Base-by-base conservation (phyloP, 495 filamentous ascomycete genomes). In the Cercophora scortea region DNA sequence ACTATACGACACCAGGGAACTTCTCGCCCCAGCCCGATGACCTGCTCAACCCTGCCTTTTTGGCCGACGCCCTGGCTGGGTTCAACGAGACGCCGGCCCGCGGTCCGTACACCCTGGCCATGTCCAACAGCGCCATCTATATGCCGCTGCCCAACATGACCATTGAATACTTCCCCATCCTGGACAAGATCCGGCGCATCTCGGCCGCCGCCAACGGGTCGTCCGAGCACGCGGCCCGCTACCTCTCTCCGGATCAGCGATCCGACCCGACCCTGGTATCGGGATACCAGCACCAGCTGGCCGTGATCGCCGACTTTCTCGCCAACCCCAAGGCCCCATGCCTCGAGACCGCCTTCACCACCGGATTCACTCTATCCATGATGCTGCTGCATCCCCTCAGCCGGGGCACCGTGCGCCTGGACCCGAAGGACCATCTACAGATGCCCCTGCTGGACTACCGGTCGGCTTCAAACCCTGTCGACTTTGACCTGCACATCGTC, bases 341-440 rank as follows among this genome's bases (percentile, higher is more conserved):
- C 50, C 33, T 58, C 41, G 58, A 61, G 42, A 44, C 56, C 42
- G 57, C 69, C 3, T 61, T 67, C 10, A 49, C 47, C 8, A 36
- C 48, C 0, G 58, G 58, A 0, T 8, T 51, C n/a, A 40, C 58
- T 8, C 48, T 59, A 4, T 47, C 40, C 19, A 45, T 52, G 18
- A 41, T 58, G 17, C 42, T 45, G n/a, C 55, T 71, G n/a, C 66
- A 72, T 25, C 67, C 71, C 0, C 49, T 72, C 9, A 66, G 61
- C 18, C 62, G 71, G 11, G 53, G 53, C 8, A 56, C 53, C 1
- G 53, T 56, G 1, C 48, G 48, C 3, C 42, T 56, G 1, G 32
- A 51, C 43, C 48, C 40, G 0, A 13, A 32, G 2, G 17, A 45
- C 33, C 52, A 19, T 15, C 42, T 50, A 3, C 42, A 9, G 8